A percentile compares a stretch with the other conserved stretches of the same genome.
phyloP scores from a whole-genome alignment of 768 basidiomycete species.

The Termitomyces sp. region DNA sequence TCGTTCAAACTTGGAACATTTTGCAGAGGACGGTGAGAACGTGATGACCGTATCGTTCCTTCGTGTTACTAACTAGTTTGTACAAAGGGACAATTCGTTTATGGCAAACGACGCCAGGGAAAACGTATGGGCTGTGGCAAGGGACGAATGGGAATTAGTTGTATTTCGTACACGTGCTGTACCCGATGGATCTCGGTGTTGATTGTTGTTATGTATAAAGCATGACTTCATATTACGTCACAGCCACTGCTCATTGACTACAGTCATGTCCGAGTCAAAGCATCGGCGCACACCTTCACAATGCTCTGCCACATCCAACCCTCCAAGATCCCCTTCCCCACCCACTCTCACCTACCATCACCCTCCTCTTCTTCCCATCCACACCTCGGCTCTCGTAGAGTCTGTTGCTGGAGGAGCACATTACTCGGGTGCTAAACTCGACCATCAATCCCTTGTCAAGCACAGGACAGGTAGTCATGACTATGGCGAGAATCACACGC shows the following conservation, averaged over 20 bases:
- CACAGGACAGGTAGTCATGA: conserved; percentile 34
- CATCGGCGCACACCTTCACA: conserved; percentile 17
- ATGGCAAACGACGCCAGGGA: conserved; percentile 96
- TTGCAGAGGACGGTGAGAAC: conserved; percentile 63
- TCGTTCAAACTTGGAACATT: conserved; percentile 2
- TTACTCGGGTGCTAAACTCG: conserved; percentile 49
- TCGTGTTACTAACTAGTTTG: not conserved
- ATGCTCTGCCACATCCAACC: conserved; percentile 10
- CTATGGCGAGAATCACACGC: conserved; percentile 26
- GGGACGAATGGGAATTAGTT: conserved; percentile 43
- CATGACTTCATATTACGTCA: conserved; percentile 12
- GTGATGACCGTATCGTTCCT: not conserved
- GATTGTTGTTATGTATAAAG: conserved; percentile 5
- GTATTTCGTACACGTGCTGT: not conserved
- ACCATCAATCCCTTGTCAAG: conserved; percentile 26
- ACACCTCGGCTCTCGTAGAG: conserved; percentile 46
- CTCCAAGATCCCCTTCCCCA: conserved; percentile 28
- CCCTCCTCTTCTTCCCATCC: conserved; percentile 37
- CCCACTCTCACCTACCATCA: conserved; percentile 47
- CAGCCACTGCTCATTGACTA: not conserved
- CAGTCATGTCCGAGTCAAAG: conserved; percentile 8
- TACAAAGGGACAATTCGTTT: conserved; percentile 82
- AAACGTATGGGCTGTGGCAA: conserved; percentile 89
- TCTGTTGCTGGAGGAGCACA: conserved; percentile 60
- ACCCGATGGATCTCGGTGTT: conserved; percentile 6